phyloP scores from a whole-genome alignment of 305 asterid genomes.

The Plantago coronopus region DNA sequence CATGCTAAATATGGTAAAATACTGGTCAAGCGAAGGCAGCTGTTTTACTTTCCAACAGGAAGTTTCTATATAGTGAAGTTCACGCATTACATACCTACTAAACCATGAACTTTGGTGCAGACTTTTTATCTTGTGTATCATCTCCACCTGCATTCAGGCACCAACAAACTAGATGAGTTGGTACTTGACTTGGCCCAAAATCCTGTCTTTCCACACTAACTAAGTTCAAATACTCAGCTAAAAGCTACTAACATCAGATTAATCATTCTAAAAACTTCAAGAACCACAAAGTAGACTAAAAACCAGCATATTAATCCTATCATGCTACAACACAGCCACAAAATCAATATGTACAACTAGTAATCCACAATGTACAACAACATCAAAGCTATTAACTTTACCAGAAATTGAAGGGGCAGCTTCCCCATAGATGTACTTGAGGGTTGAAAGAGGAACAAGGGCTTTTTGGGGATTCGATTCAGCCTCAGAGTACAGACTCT shows the following conservation, averaged over 20 bases:
- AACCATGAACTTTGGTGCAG: constrained; percentile 36
- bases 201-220: background rate
- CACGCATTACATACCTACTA: constrained; percentile 27
- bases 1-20: constrained; percentile 13
- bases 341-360: constrained; percentile 7
- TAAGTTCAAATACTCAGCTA: background rate
- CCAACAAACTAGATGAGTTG: constrained; percentile 7
- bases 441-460: constrained; percentile 59
- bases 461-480: constrained; percentile 35
- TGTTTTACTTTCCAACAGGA: background rate
- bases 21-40: background rate
- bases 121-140: constrained; percentile 29
- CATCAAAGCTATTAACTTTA: constrained; percentile 20
- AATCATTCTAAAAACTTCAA: too few relatives aligned
- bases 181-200: constrained; percentile 2
- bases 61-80: constrained; percentile 2
- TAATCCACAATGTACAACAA: background rate
- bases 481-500: constrained; percentile 62
- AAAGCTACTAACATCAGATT: too few relatives aligned
- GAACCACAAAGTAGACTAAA: too few relatives aligned
- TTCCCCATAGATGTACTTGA: constrained; percentile 75
- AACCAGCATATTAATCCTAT: too few relatives aligned
- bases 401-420: constrained; percentile 34
- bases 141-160: constrained; percentile 34
- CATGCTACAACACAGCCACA: background rate